phyloP scores from a whole-genome alignment of 768 basidiomycete species.

The Dentipellis sp. region DNA sequence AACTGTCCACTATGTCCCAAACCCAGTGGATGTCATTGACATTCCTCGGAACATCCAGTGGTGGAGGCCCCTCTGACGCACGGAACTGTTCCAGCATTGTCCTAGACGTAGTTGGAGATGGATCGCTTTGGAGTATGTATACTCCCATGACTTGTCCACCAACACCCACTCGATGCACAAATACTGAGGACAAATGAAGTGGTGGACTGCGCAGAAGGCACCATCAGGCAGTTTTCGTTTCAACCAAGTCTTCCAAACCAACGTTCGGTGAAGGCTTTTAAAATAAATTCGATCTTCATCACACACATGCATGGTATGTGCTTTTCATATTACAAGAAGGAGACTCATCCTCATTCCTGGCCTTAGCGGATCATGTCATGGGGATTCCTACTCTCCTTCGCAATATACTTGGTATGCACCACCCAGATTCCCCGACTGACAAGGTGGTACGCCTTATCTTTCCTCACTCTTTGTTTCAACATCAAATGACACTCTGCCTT shows the following conservation, averaged over 20 bases:
- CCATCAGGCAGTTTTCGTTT: conserved; percentile 53
- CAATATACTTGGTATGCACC: conserved; percentile 40
- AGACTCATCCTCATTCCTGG: too few relatives aligned
- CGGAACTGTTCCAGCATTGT: conserved; percentile 72
- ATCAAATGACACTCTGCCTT: background rate
- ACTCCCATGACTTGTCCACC: conserved; percentile 1
- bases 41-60: conserved; percentile 71
- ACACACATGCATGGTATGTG: conserved; percentile 72
- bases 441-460: conserved; percentile 1
- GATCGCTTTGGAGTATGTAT: conserved; percentile 58
- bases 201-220: conserved; percentile 82
- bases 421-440: conserved; percentile 21
- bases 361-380: conserved; percentile 62
- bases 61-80: conserved; percentile 65
- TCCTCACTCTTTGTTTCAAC: too few relatives aligned
- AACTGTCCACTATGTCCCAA: conserved; percentile 15
- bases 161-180: background rate
- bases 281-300: conserved; percentile 63
- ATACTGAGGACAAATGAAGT: conserved; percentile 30
- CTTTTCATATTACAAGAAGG: background rate
- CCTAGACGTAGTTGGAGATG: conserved; percentile 44
- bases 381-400: conserved; percentile 63
- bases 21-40: conserved; percentile 40
- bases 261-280: conserved; percentile 29
- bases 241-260: conserved; percentile 29